Evolutionary conservation across 805 yeast genomes (phyloP).

Genomic region (Starmerella davenportii): DNA sequence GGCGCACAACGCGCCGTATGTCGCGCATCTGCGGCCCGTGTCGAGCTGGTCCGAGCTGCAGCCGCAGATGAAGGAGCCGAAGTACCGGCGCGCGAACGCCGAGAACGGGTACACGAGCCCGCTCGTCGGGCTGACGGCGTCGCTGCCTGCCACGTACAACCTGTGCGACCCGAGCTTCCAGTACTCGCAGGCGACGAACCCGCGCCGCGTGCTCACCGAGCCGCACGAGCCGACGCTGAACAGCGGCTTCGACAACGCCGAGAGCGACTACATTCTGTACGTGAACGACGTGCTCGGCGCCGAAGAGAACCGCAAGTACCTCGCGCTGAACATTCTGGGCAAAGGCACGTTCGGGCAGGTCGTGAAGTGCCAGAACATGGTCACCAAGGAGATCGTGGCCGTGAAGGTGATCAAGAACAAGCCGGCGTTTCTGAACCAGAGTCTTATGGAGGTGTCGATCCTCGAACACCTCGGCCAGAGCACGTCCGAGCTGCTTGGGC

Average conservation of each 20-base stretch:
- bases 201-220: conserved; percentile 79
- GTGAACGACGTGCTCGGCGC: conserved; percentile 86
- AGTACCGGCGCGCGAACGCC: conserved; percentile 23
- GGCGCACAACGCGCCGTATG: neutral
- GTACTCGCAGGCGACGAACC: conserved; percentile 71
- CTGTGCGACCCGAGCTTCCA: conserved; percentile 73
- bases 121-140: conserved; percentile 55
- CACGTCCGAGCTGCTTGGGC: conserved; percentile 50
- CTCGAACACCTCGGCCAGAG: conserved; percentile 56
- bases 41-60: conserved; percentile 19
- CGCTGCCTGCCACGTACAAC: conserved; percentile 60
- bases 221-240: conserved; percentile 70
- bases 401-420: conserved; percentile 86
- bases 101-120: conserved; percentile 36
- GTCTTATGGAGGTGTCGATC: conserved; percentile 74
- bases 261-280: conserved; percentile 76
- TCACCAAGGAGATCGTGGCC: conserved; percentile 75
- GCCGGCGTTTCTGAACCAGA: conserved; percentile 80
- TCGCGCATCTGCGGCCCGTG: conserved; percentile 9
- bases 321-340: conserved; percentile 80
- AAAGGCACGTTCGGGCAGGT: conserved; percentile 98
- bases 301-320: conserved; percentile 67
- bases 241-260: conserved; percentile 67
- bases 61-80: conserved; percentile 20
- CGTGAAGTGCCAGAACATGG: conserved; percentile 69